phyloP scores from a whole-genome alignment of 1,284 basidiomycete species.

The Boletus smithii region DNA sequence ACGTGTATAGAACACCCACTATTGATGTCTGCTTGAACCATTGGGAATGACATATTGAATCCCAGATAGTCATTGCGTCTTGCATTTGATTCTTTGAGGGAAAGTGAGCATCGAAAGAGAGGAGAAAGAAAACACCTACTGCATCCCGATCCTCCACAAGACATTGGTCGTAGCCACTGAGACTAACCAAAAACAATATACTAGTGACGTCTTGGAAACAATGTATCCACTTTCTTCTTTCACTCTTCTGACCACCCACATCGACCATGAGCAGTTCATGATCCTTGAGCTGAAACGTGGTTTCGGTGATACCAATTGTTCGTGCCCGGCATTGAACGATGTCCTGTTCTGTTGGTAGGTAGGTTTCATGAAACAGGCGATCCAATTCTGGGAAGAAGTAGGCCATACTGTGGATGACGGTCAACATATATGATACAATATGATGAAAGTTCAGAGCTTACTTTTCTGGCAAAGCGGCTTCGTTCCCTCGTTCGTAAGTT shows the following conservation, averaged over 20 bases:
- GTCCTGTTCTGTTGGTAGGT: slow-evolving; percentile 76
- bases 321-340: slow-evolving; percentile 84
- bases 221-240: slow-evolving; percentile 87
- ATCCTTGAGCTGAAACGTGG: slow-evolving; percentile 71
- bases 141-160: slow-evolving; percentile 91
- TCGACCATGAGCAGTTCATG: slow-evolving; percentile 86
- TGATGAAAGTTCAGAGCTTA: too few species aligned
- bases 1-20: slow-evolving; percentile 38
- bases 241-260: slow-evolving; percentile 87
- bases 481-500: slow-evolving; percentile 75
- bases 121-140: slow-evolving; percentile 43
- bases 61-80: slow-evolving; percentile 93
- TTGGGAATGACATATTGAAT: slow-evolving; percentile 89
- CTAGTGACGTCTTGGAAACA: slow-evolving; percentile 86
- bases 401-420: slow-evolving; percentile 41
- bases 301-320: slow-evolving; percentile 94
- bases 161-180: slow-evolving; percentile 91
- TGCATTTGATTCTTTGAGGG: slow-evolving; percentile 87
- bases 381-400: slow-evolving; percentile 80
- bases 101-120: slow-evolving; percentile 1
- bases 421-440: too few species aligned
- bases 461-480: slow-evolving; percentile 89
- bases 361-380: slow-evolving; percentile 72
- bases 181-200: slow-evolving; percentile 82
- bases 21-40: slow-evolving; percentile 93